phyloP scores from a whole-genome alignment of 768 basidiomycete genomes.

The Pleurotus pulmonarius region DNA sequence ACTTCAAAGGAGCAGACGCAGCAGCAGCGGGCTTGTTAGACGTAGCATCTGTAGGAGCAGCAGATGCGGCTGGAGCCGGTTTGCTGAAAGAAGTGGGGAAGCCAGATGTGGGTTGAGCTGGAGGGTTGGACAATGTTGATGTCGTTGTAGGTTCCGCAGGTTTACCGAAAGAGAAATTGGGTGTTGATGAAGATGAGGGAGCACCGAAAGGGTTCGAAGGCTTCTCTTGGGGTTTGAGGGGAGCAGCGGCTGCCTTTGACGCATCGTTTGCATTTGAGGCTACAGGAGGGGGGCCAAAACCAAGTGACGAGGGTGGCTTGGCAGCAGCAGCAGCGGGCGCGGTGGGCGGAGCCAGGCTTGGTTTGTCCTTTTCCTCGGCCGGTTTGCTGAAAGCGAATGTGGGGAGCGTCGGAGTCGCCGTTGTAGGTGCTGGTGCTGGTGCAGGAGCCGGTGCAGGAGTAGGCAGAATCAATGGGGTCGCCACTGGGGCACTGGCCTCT shows the following conservation, averaged over 20 bases:
- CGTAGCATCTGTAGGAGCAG: background rate
- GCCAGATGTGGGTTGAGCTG: background rate
- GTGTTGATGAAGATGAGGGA: background rate
- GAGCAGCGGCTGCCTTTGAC: conserved; percentile 7
- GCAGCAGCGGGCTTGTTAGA: conserved; percentile 11
- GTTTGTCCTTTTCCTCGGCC: background rate
- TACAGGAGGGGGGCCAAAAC: conserved; percentile 16
- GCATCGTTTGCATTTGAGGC: conserved; percentile 6
- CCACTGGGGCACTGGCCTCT: conserved; percentile 11
- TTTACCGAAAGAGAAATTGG: conserved; percentile 11
- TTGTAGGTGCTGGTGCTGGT: background rate
- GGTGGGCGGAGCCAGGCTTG: conserved; percentile 16
- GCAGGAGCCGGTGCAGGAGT: conserved; percentile 19
- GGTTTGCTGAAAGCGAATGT: conserved; percentile 5
- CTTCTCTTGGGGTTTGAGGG: conserved; percentile 21
- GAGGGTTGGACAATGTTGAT: conserved; percentile 5
- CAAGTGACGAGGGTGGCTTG: conserved; percentile 9
- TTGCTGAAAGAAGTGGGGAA: background rate
- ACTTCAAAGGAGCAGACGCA: conserved; percentile 10
- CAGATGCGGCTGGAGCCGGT: background rate
- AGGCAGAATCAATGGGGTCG: conserved; percentile 5
- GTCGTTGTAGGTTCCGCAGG: conserved; percentile 11
- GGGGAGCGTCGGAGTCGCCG: background rate
- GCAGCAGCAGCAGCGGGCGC: conserved; percentile 4
- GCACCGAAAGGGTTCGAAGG: background rate